Conservation (phyloP, 1,284 basidiomycete species). For the Rhodotorula sp. region DNA sequence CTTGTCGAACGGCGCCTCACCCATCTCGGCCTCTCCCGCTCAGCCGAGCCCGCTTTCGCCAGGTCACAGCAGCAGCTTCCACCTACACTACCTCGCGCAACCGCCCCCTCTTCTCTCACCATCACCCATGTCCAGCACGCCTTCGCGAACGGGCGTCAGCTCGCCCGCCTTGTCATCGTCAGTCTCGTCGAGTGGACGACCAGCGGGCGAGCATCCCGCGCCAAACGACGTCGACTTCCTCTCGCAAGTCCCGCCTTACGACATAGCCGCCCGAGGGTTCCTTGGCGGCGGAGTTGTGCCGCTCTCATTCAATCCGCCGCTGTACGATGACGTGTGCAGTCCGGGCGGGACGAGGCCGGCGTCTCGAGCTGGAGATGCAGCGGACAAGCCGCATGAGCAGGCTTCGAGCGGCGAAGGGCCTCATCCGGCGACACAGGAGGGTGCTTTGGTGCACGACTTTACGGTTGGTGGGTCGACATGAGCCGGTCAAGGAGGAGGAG, state of each 20-base stretch:
- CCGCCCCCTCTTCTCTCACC: slow-evolving; percentile 45
- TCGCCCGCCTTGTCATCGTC: background rate
- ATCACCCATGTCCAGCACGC: background rate
- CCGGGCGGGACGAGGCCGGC: slow-evolving; percentile 6
- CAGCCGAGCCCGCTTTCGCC: slow-evolving; percentile 3
- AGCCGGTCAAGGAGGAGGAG: slow-evolving; percentile 12
- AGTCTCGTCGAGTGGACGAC: background rate
- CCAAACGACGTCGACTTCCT: slow-evolving; percentile 41
- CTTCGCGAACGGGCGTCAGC: background rate
- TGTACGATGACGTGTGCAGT: slow-evolving; percentile 34
- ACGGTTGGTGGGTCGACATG: background rate
- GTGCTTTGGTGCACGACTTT: background rate
- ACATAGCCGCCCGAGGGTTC: slow-evolving; percentile 74
- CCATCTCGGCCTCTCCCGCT: slow-evolving; percentile 27
- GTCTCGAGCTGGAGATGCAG: background rate
- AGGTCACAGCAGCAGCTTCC: slow-evolving; percentile 7
- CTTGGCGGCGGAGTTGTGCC: slow-evolving; percentile 81
- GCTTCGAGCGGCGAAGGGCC: background rate
- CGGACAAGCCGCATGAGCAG: background rate
- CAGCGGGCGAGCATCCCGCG: background rate
- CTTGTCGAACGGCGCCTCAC: slow-evolving; percentile 8
- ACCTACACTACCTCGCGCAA: slow-evolving; percentile 9
- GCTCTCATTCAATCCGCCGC: slow-evolving; percentile 50
- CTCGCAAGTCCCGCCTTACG: slow-evolving; percentile 71
- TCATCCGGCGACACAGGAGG: background rate